Evolutionary conservation across 305 asterid species (phyloP), one percentile per base, ranked within the genome.

Genomic region (Lippia alba): DNA sequence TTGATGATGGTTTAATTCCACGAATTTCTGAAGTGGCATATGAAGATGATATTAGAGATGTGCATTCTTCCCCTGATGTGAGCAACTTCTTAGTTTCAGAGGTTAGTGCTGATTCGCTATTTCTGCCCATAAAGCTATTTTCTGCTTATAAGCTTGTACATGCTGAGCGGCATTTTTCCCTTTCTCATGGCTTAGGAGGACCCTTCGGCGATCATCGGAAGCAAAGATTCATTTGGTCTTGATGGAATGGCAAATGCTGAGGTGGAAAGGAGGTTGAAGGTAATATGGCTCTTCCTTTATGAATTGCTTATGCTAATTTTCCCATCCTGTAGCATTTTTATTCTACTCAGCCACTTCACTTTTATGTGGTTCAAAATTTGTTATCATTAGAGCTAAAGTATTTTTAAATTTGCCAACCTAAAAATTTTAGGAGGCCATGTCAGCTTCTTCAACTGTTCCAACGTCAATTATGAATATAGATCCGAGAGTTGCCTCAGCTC

Each of bases 221-320:
- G 80, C 82, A 85, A 82, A 75, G 88, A 88, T 73, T 39, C 78
- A 9, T 72, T 78, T 63, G 85, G 84, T 54, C 82, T 81, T 77
- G 89, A 88, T 75, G 94, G 91, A 71, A 83, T 85, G 83, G 79
- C 86, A 8, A 89, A 79, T 74, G 72, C 71, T 58, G 94, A 84
- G 81, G 94, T 84, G 67, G 89, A 85, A 82, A 82, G 85, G 79
- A 85, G 88, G 76, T 76, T 84, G 46, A 88, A 88, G 94, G 91
- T 88, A 66, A 58, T 44, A 49, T 57, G 12, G 41, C 41, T 55
- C 41, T 17, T 69, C 67, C 64, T 50, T 45, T 30, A 61, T 18
- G 54, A 56, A 46, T 61, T 63, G 41, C 67, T 73, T 64, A 12
- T 51, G 44, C 3, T 24, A 24, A 24, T 24, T 24, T 24, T 24